These are phyloP conservation scores for Ascoidea rubescens DNA, from an alignment of 805 yeast species.

Conservation along the genomic window DNA sequence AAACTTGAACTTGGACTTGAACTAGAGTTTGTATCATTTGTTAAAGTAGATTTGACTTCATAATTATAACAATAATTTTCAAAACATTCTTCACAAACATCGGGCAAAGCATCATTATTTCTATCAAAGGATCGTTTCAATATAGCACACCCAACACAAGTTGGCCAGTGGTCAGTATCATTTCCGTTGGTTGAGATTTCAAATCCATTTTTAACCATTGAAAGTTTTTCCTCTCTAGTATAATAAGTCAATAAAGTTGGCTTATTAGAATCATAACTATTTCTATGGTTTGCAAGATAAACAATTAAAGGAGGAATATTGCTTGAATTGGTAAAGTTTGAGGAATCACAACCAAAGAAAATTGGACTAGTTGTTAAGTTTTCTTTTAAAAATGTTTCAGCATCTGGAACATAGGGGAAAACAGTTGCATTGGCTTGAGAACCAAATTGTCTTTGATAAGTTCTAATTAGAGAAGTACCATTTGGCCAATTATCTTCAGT, in stretches of 20 bases:
- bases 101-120: slow-evolving; percentile 37
- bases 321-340: slow-evolving; percentile 40
- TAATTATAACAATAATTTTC: slow-evolving; percentile 56
- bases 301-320: slow-evolving; percentile 58
- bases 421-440: background rate
- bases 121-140: slow-evolving; percentile 67
- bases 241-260: slow-evolving; percentile 57
- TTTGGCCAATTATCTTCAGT: slow-evolving; percentile 5
- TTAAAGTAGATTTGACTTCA: background rate
- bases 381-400: background rate
- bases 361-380: slow-evolving; percentile 46
- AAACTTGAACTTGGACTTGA: background rate
- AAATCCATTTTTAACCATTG: slow-evolving; percentile 59
- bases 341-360: slow-evolving; percentile 60
- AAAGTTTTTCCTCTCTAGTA: slow-evolving; percentile 35
- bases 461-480: slow-evolving; percentile 5
- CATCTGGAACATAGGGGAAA: slow-evolving; percentile 1
- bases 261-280: slow-evolving; percentile 48
- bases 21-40: background rate
- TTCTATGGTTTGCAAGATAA: slow-evolving; percentile 62
- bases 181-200: slow-evolving; percentile 53
- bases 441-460: slow-evolving; percentile 8
- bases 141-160: slow-evolving; percentile 73
- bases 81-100: slow-evolving; percentile 62
- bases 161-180: slow-evolving; percentile 49